Base-by-base conservation (phyloP, 2,329 filamentous ascomycete genomes). In the Colletotrichum sp. region DNA sequence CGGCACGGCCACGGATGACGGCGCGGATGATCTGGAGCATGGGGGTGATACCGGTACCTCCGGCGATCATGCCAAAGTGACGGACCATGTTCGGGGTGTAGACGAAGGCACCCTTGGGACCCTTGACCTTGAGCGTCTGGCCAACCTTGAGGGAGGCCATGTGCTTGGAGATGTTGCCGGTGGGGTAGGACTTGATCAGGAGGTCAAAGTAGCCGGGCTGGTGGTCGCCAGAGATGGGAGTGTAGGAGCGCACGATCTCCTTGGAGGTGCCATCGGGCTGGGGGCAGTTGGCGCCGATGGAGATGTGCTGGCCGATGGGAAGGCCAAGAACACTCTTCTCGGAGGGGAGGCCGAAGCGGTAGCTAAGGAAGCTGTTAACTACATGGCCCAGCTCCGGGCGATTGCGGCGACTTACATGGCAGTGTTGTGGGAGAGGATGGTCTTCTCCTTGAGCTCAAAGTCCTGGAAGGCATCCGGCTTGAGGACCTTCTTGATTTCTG, bases 221-320 rank as follows among this genome's bases (percentile, higher is more conserved):
- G 85, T 96, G 93, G 87, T 98, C 96, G 80, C 95, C 95, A 60
- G 95, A 96, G 85, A 98, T 95, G 75, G 96, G 96, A 13, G 96
- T 98, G 89, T 98, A 98, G 26, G 95, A 98, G 82, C 96, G 95
- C 71, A 98, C 93, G 79, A 98, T 93, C 83, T 98, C 95, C 88
- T 97, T 96, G 79, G 89, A 89, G 81, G 90, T 90, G 83, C 95
- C 95, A 81, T 95, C 92, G 72, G 88, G 86, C 82, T 93, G 91
- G 59, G 86, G 81, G 77, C 96, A 92, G 72, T 91, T 92, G 72
- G 96, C 96, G 80, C 94, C 95, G 83, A 99, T 95, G 78, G 96
- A 98, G 87, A 99, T 98, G 90, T 99, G 97, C 89, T 99, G 97
- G 83, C 97, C 97, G 88, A 99, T 99, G 80, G 97, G 96, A 59